Evolutionary conservation across 1,284 basidiomycete species (phyloP), one percentile per base, ranked within the genome.

Genomic region (Rhodotorula sp.): DNA sequence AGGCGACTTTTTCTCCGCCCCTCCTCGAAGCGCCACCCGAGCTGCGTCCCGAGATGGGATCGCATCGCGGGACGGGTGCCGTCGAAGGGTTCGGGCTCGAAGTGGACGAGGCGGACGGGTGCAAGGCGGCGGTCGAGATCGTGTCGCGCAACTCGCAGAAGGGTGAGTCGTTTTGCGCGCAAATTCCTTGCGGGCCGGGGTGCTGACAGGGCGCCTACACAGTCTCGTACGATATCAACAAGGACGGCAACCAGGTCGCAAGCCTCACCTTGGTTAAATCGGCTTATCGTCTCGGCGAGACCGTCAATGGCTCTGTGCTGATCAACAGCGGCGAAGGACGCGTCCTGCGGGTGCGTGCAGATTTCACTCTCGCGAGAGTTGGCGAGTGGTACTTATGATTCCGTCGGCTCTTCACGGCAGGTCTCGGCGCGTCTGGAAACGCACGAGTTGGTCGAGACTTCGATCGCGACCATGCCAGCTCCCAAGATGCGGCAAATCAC

Each of bases 141-240:
- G 83, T 96, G 58, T 93, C 92, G 21, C 84, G 93, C 56, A 91
- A 91, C 79, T 89, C 92, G 1, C 90, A 89, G 80, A 97, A 96
- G 85, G 87, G 92, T 92, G 68, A 68, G 85, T 81, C 23, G 18
- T 7, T 43, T 14, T 29, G 15, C 66, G 6, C 1, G 3, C 34
- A 1, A 20, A 1, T 21, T 18, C 16, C 16, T 10, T 39, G 12
- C 3, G 6, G 23, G 34, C 46, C n/a, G n/a, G n/a, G 18, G 14
- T 3, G 49, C 64, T 60, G 34, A 47, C 54, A 3, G 29, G 10
- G 2, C 3, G 1, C 6, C 16, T 34, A n/a, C 6, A 23, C 74
- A 94, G 92, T 90, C 48, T 93, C 92, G 0, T 96, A 92, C 82
- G 93, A 97, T 82, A 92, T 97, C 71, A 90, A 89, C 79, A 94